phyloP scores from a whole-genome alignment of 2,329 filamentous ascomycete species.

The Grosmannia serpens region DNA sequence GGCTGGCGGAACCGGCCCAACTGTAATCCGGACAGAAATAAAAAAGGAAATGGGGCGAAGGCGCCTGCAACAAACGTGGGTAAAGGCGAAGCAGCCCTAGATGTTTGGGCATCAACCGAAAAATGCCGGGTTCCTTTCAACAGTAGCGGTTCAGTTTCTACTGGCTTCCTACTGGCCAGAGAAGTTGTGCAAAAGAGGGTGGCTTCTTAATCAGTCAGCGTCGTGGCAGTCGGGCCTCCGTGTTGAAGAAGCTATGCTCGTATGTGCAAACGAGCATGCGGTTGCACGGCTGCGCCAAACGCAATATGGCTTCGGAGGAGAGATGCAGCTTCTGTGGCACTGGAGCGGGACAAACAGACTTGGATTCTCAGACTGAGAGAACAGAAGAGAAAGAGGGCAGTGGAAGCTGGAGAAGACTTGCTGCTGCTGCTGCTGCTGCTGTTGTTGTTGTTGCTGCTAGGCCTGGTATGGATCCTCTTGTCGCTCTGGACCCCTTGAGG shows the following conservation, averaged over 20 bases:
- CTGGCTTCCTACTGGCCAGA: background rate
- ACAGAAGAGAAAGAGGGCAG: too few relatives aligned
- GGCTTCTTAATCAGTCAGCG: background rate
- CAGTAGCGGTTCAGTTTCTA: background rate
- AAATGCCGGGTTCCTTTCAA: background rate
- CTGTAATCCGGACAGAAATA: background rate
- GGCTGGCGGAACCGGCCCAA: background rate
- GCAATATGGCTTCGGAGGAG: too few relatives aligned
- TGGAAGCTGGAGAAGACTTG: background rate
- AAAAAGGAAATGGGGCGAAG: background rate
- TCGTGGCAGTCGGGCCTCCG: too few relatives aligned
- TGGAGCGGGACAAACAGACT: background rate
- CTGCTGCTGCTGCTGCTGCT: background rate
- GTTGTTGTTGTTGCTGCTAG: background rate
- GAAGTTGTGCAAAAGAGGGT: background rate
- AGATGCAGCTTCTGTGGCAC: background rate
- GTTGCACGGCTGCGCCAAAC: too few relatives aligned
- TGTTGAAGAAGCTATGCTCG: background rate
- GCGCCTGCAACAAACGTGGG: background rate
- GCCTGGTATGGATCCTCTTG: background rate
- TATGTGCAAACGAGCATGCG: background rate
- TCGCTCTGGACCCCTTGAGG: background rate
- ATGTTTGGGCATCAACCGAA: background rate
- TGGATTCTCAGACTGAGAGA: background rate
- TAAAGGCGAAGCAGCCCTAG: background rate